Percentiles rank a stretch among this genome's conserved stretches.
Evolutionary conservation across 2,329 filamentous ascomycete species (phyloP).

Genomic region (Phyllosticta citrichinensis): DNA sequence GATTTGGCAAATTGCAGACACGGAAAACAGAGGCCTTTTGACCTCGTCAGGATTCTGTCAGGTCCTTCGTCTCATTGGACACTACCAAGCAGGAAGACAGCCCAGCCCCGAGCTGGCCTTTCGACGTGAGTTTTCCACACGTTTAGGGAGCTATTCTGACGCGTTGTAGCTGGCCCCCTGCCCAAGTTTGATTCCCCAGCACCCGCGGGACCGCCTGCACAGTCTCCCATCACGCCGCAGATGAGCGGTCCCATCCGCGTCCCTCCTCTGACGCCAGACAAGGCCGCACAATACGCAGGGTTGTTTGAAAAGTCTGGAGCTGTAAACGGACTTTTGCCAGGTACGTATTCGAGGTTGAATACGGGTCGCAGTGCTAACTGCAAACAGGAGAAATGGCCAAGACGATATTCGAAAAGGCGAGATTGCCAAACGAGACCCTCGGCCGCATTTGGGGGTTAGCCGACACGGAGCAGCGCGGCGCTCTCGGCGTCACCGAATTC

Average conservation of each 20-base stretch:
- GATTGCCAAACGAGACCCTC: constrained; percentile 77
- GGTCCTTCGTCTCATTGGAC: constrained; percentile 86
- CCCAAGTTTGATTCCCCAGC: constrained; percentile 76
- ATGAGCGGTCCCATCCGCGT: constrained; percentile 61
- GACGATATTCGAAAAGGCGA: constrained; percentile 88
- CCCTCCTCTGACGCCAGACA: constrained; percentile 77
- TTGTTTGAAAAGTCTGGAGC: constrained; percentile 84
- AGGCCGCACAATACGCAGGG: constrained; percentile 78
- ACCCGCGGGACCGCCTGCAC: constrained; percentile 39
- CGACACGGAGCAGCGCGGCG: constrained; percentile 85
- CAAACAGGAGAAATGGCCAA: constrained; percentile 68
- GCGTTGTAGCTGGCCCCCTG: constrained; percentile 57
- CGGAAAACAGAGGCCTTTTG: constrained; percentile 87
- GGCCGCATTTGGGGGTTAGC: constrained; percentile 95
- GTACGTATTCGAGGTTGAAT: constrained; percentile 23
- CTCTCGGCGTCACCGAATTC: constrained; percentile 80
- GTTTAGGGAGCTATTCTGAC: constrained; percentile 8
- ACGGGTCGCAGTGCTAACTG: constrained; percentile 3
- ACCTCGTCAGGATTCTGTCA: constrained; percentile 89
- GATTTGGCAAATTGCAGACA: constrained; percentile 99
- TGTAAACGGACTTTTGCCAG: constrained; percentile 64
- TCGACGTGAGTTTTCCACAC: constrained; percentile 45
- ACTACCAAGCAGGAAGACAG: constrained; percentile 80
- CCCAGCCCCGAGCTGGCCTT: constrained; percentile 74
- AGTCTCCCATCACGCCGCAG: constrained; percentile 35